Base-by-base conservation (phyloP, 768 basidiomycete genomes). In the Lactifluus hygrophoroides region DNA sequence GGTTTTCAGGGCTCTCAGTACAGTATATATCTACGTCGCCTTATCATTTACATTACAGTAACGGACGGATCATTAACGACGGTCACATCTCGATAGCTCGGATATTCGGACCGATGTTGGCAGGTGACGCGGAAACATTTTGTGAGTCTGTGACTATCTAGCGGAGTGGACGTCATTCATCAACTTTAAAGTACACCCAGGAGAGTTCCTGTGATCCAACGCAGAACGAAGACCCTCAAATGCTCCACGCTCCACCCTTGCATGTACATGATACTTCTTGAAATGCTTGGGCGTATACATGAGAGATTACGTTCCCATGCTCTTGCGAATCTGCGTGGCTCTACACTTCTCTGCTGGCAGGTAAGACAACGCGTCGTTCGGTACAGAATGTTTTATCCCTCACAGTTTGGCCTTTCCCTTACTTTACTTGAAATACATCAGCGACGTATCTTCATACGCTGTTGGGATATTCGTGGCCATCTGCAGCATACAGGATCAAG, bases 91-190 rank as follows among this genome's bases (percentile, higher is more conserved):
- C 85, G 66, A 81, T 5, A 74, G 83, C 13, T 69, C 86, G 61
- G 83, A 86, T 66, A 78, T 87, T 42, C 83, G 84, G 68, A 85
- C 84, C 2, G 84, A 87, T 68, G 79, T 82, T 60, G 84, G 84
- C 52, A 80, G 76, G 83, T 83, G 62, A 63, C 80, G 17, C n/a
- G n/a, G n/a, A n/a, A n/a, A n/a, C 10, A 23, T 28, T 16, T 25
- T 38, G 47, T 21, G 25, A 13, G 32, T 7, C 72, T 17, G 14
- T 44, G n/a, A 23, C 23, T 28, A 28, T 60, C 7, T 23, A 0
- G 6, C 46, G 11, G 16, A 28, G 10, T 27, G 25, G 28, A 17
- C 3, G 34, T 42, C 27, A 9, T 25, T 54, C n/a, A 21, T 11
- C 10, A 38, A 30, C 11, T 54, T 19, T 19, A 38, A 83, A 81